Conservation (phyloP, 441 rosid genomes). For the Brassica balearica region DNA sequence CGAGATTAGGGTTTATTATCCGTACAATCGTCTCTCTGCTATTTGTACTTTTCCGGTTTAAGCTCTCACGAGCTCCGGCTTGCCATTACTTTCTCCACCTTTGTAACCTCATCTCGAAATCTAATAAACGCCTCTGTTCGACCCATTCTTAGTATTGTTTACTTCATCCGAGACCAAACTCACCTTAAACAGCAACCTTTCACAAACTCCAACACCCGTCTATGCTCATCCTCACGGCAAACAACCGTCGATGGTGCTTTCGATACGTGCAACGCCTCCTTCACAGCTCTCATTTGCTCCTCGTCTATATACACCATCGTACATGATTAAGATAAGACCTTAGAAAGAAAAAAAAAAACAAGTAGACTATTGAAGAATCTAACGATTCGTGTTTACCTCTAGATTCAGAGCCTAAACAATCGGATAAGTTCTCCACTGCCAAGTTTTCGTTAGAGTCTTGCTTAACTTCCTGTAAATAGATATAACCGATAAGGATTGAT, state of each 20-base stretch:
- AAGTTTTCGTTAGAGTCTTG: constrained; percentile 39
- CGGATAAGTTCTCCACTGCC: constrained; percentile 35
- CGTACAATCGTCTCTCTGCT: too few relatives aligned
- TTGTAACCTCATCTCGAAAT: too few relatives aligned
- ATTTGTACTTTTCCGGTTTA: too few relatives aligned
- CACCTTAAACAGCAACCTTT: too few relatives aligned
- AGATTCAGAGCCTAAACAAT: constrained; percentile 28
- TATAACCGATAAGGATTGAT: not conserved
- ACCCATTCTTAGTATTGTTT: too few relatives aligned
- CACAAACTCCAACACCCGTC: constrained; percentile 61
- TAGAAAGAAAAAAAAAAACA: not conserved
- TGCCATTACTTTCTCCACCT: too few relatives aligned
- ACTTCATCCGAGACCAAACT: too few relatives aligned
- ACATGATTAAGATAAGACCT: not conserved
- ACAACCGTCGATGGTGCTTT: constrained; percentile 57
- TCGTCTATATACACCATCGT: constrained; percentile 45
- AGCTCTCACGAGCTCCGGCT: too few relatives aligned
- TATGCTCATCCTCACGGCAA: constrained; percentile 72
- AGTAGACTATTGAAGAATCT: not conserved
- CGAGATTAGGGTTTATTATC: too few relatives aligned
- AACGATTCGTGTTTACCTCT: constrained; percentile 48
- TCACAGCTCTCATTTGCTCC: constrained; percentile 57
- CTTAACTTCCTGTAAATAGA: constrained; percentile 48
- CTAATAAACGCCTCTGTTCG: too few relatives aligned
- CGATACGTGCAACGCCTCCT: constrained; percentile 66